Evolutionary conservation across 2,329 filamentous ascomycete species (phyloP), one percentile per base, ranked within the genome.

Genomic region (Celoporthe dispersa): DNA sequence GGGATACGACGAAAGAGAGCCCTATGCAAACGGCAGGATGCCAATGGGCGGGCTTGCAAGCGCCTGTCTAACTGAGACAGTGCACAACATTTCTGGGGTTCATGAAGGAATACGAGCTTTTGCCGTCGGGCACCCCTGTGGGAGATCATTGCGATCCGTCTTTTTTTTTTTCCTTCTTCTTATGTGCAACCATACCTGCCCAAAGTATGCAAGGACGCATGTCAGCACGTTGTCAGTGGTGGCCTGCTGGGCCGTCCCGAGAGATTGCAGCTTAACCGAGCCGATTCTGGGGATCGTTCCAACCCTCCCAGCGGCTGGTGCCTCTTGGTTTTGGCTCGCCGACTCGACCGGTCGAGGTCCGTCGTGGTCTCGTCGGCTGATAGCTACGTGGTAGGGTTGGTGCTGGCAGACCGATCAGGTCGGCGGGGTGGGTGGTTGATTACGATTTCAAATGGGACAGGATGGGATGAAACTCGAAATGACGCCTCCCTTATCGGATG

Each of bases 41-140:
- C 59, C 57, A 39, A 39, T 66, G 65, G 41, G 33, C 37, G 65
- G 41, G 33, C 37, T 71, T 41, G 70, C 41, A 66, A 61, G 33
- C 60, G 64, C 63, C 19, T 53, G 68, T 68, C 66, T 72, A 68
- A 70, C 70, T 67, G 64, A 53, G 37, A 70, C 63, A 44, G 60
- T 63, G 61, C 67, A 68, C 67, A 68, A 39, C 70, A 72, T 70
- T 57, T 61, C 65, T 68, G 66, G 64, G 44, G 60, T 62, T 70
- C 39, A 28, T 70, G 59, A 16, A 8, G n/a, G 62, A 72, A 72
- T 72, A 72, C 70, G 70, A 72, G 68, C 48, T 72, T 72, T 70
- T 68, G 67, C 61, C 55, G 68, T 71, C 66, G 53, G 70, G 35
- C 22, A 65, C 68, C 70, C 68, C 68, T 71, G 70, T 68, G 25